Percentiles rank a stretch among this genome's conserved stretches.
Evolutionary conservation across 495 filamentous ascomycete genomes (phyloP).

Genomic region (Hypomontagnella submonticulosa): DNA sequence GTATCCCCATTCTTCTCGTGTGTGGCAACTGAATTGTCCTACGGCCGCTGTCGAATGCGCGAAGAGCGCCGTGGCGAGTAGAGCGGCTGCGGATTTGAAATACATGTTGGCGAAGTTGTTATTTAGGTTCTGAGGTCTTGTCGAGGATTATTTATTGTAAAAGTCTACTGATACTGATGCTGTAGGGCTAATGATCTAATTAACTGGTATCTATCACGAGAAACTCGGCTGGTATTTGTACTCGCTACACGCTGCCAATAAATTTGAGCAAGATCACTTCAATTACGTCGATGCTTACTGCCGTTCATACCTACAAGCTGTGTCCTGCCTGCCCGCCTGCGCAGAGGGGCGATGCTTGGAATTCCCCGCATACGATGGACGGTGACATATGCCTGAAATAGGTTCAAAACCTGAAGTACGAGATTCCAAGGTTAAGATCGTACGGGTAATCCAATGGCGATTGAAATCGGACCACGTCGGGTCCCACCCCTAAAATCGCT

Average conservation of each 20-base stretch:
- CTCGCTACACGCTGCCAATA: constrained; percentile 5
- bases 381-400: constrained; percentile 12
- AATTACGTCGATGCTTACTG: background rate
- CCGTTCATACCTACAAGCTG: background rate
- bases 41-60: constrained; percentile 14
- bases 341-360: background rate
- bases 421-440: constrained; percentile 1
- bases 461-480: background rate
- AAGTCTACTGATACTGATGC: background rate
- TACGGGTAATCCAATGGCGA: constrained; percentile 11
- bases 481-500: constrained; percentile 5
- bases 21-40: constrained; percentile 42
- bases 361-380: background rate
- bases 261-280: constrained; percentile 4
- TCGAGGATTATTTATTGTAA: background rate
- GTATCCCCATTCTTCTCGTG: constrained; percentile 35
- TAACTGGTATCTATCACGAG: background rate
- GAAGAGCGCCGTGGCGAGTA: constrained; percentile 34
- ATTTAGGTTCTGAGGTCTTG: background rate
- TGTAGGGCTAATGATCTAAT: constrained; percentile 2
- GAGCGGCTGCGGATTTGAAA: constrained; percentile 16
- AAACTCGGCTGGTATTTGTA: constrained; percentile 24
- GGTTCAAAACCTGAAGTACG: constrained; percentile 12
- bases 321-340: too few relatives aligned
- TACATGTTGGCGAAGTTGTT: constrained; percentile 23